A percentile compares a stretch with the other conserved stretches of the same genome.
Evolutionary conservation across 148 eudicot species (phyloP).

Genomic region (Suaeda aralocaspica): DNA sequence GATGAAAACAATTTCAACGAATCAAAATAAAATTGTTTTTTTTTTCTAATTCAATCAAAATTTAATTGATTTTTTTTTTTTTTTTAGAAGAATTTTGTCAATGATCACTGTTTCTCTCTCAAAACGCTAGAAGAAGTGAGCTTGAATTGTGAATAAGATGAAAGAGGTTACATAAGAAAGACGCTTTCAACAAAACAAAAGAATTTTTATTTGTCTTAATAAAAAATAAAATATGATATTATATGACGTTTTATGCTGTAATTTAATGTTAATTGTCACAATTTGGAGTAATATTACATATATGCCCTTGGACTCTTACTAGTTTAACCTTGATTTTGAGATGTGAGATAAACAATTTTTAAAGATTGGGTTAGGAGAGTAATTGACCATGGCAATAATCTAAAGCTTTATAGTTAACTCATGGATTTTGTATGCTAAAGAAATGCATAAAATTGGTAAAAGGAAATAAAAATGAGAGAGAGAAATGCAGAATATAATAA

Average conservation of each 20-base stretch:
- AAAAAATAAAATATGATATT: constrained; percentile 5
- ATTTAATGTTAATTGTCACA: neutral
- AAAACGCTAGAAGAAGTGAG: constrained; percentile 1
- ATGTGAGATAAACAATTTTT: too few species aligned
- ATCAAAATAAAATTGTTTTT: too few species aligned
- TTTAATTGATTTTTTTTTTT: neutral
- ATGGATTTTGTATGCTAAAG: too few species aligned
- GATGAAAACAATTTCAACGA: neutral
- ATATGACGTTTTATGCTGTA: too few species aligned
- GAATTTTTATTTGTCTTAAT: neutral
- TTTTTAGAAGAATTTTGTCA: neutral
- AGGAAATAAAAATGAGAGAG: too few species aligned
- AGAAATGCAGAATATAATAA: too few species aligned
- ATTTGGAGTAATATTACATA: neutral
- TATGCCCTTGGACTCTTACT: neutral
- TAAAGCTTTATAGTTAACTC: too few species aligned
- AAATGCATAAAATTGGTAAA: too few species aligned
- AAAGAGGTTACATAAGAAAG: neutral
- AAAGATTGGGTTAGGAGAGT: too few species aligned
- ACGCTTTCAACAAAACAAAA: constrained; percentile 6
- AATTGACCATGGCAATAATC: too few species aligned
- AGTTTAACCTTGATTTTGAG: too few species aligned
- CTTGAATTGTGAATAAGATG: constrained; percentile 11
- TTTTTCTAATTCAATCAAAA: neutral
- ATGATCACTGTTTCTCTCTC: constrained; percentile 9